Percentiles rank a stretch among this genome's conserved stretches.
Conservation (phyloP, 352 stramenopile genomes). For the Elongisporangium undulatum region DNA sequence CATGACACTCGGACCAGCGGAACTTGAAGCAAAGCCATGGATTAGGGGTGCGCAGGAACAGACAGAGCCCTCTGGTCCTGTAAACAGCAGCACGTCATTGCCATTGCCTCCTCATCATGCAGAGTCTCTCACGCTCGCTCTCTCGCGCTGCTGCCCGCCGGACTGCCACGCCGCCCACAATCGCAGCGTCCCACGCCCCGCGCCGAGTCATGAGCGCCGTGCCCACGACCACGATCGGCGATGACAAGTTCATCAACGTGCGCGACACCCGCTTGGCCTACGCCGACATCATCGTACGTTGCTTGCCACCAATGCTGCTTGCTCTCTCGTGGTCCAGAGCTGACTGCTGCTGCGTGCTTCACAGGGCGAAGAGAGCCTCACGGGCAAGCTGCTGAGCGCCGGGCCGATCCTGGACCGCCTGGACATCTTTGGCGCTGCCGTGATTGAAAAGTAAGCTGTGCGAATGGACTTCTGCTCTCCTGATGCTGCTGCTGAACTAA, state of each 20-base stretch:
- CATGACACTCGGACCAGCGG: no score
- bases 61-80: no score
- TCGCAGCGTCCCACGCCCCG: conserved; percentile 2
- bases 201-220: conserved; percentile 17
- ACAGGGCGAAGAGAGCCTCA: conserved; percentile 49
- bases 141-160: neutral
- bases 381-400: conserved; percentile 42
- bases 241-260: conserved; percentile 32
- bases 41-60: neutral
- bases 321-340: neutral
- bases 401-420: conserved; percentile 43
- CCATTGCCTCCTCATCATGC: neutral
- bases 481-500: neutral
- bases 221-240: conserved; percentile 19
- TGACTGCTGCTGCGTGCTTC: neutral
- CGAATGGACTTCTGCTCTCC: no score
- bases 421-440: conserved; percentile 59
- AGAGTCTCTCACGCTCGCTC: neutral
- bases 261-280: conserved; percentile 50
- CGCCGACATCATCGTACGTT: conserved; percentile 57
- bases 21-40: neutral
- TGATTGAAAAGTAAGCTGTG: conserved; percentile 65
- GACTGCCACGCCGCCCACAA: conserved; percentile 2
- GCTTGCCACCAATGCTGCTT: neutral
- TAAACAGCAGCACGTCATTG: neutral